Conservation (phyloP, 2,329 filamentous ascomycete genomes). For the Penicillium italicum region DNA sequence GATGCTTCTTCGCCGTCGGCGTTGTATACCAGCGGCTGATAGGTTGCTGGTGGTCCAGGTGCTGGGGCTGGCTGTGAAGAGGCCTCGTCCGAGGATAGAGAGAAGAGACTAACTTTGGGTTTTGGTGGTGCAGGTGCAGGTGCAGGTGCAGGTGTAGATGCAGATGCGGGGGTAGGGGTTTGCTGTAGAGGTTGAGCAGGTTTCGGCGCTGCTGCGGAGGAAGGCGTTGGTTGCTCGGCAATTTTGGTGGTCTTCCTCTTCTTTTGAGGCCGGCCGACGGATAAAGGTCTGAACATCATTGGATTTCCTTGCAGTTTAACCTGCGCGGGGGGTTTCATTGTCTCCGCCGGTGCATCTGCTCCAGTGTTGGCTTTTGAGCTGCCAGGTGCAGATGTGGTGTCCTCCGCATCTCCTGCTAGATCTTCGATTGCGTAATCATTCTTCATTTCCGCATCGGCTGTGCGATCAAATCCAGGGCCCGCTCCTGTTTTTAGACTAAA, state of each 20-base stretch:
- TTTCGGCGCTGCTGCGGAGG: constrained; percentile 11
- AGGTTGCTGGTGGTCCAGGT: constrained; percentile 25
- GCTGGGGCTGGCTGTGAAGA: constrained; percentile 5
- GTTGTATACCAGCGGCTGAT: constrained; percentile 43
- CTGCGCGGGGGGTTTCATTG: constrained; percentile 27
- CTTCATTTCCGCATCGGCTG: constrained; percentile 44
- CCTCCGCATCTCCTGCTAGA: constrained; percentile 35
- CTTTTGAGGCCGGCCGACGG: constrained; percentile 69
- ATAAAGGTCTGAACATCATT: constrained; percentile 84
- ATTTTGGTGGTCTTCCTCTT: constrained; percentile 58
- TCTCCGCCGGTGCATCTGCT: constrained; percentile 5
- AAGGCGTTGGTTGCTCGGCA: constrained; percentile 17
- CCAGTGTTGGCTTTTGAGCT: constrained; percentile 13
- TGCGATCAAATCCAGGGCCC: constrained; percentile 74
- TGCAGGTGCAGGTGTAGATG: constrained; percentile 8
- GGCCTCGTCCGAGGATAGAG: constrained; percentile 32
- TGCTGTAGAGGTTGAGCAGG: constrained; percentile 17
- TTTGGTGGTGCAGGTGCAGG: constrained; percentile 30
- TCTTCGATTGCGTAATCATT: constrained; percentile 26
- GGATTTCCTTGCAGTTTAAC: constrained; percentile 66
- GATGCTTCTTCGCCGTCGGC: constrained; percentile 22
- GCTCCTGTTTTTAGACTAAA: constrained; percentile 79
- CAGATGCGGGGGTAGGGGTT: not conserved
- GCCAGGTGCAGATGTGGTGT: constrained; percentile 25
- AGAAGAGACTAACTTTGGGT: constrained; percentile 46